phyloP scores from a whole-genome alignment of 2,329 filamentous ascomycete genomes.

The Aureobasidium sp. region DNA sequence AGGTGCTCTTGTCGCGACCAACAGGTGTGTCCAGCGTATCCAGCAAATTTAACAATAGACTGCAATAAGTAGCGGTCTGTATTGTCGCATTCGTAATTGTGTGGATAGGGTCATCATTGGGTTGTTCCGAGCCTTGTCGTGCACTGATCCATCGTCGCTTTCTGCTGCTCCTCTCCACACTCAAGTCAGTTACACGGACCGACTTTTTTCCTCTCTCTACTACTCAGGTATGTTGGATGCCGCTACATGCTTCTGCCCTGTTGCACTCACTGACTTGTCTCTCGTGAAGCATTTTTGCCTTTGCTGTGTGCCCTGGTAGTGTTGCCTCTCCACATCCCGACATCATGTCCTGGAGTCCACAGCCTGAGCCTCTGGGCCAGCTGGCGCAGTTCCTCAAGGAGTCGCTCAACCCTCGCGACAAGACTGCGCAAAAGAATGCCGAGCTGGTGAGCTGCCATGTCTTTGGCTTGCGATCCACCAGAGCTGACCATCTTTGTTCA shows the following conservation, averaged over 20 bases:
- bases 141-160: background rate
- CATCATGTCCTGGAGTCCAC: slow-evolving; percentile 87
- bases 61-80: background rate
- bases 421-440: slow-evolving; percentile 76
- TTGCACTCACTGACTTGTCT: background rate
- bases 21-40: background rate
- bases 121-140: background rate
- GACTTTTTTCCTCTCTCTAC: slow-evolving; percentile 5
- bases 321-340: background rate
- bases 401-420: slow-evolving; percentile 79
- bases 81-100: background rate
- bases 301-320: background rate
- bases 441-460: slow-evolving; percentile 60
- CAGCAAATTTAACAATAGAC: background rate
- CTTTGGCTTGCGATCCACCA: background rate
- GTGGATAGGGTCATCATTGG: background rate
- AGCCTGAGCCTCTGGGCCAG: slow-evolving; percentile 79
- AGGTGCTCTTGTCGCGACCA: background rate
- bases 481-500: slow-evolving; percentile 32
- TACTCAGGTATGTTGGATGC: slow-evolving; percentile 1
- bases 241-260: background rate
- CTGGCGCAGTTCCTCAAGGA: slow-evolving; percentile 84
- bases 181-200: background rate
- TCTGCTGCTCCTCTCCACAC: slow-evolving; percentile 1
- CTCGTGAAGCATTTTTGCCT: background rate